Conservation (phyloP, 345 rosid genomes). For the Melaleuca alternifolia region DNA sequence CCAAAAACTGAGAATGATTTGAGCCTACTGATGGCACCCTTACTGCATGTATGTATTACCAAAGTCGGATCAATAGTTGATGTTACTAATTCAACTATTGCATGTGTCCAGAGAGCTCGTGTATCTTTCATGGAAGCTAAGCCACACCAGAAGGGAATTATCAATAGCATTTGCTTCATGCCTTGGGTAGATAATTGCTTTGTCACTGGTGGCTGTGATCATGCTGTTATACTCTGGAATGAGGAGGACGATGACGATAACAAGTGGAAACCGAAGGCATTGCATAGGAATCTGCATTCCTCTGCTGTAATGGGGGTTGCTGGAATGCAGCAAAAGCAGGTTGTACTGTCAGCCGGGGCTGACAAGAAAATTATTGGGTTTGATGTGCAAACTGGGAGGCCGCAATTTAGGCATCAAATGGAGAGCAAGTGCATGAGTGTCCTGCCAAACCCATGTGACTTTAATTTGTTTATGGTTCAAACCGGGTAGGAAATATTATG, state of each 20-base stretch:
- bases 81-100: constrained; percentile 1
- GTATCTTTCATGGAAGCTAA: constrained; percentile 60
- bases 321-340: constrained; percentile 68
- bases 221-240: constrained; percentile 73
- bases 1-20: neutral
- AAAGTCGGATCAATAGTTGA: neutral
- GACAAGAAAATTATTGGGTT: constrained; percentile 80
- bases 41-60: neutral
- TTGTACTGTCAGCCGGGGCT: constrained; percentile 76
- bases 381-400: constrained; percentile 59
- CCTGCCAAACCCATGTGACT: constrained; percentile 84
- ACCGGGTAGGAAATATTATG: constrained; percentile 52
- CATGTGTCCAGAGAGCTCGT: constrained; percentile 25
- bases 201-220: constrained; percentile 88
- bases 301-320: constrained; percentile 97
- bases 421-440: constrained; percentile 96
- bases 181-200: constrained; percentile 71
- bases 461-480: constrained; percentile 92
- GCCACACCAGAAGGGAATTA: constrained; percentile 82
- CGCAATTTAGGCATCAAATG: constrained; percentile 65
- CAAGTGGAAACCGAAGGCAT: constrained; percentile 62
- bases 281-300: constrained; percentile 75
- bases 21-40: neutral
- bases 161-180: constrained; percentile 70
- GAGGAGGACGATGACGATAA: constrained; percentile 37